A percentile compares a stretch with the other conserved stretches of the same genome.
phyloP scores from a whole-genome alignment of 1,139 yeast species.

The Protomyces inundatus region DNA sequence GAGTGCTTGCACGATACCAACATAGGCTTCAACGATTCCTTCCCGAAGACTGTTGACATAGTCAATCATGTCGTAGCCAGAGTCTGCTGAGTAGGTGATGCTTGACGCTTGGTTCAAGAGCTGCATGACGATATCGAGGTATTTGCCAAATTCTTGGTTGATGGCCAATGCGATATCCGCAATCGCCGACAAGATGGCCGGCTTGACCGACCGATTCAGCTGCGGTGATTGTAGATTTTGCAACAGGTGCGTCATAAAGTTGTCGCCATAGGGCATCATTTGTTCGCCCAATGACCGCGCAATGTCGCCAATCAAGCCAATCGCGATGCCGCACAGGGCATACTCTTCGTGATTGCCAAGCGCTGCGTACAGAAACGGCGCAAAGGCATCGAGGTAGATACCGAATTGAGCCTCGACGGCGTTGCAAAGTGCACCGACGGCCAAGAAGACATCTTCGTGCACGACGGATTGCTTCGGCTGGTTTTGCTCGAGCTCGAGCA shows the following conservation, averaged over 20 bases:
- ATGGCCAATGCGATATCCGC: conserved; percentile 93
- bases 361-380: conserved; percentile 75
- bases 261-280: conserved; percentile 68
- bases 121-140: conserved; percentile 71
- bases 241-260: conserved; percentile 78
- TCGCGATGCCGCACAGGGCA: conserved; percentile 79
- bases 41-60: conserved; percentile 69
- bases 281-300: conserved; percentile 80
- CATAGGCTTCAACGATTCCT: conserved; percentile 87
- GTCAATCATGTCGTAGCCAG: conserved; percentile 69
- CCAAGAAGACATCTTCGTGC: conserved; percentile 91
- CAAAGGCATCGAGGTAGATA: conserved; percentile 71
- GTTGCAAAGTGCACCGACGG: conserved; percentile 76
- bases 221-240: conserved; percentile 47
- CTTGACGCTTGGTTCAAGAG: conserved; percentile 58
- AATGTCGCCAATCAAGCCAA: conserved; percentile 94
- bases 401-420: conserved; percentile 66
- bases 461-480: conserved; percentile 64
- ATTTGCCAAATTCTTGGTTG: conserved; percentile 71
- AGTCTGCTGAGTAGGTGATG: conserved; percentile 48
- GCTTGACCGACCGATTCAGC: conserved; percentile 74
- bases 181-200: conserved; percentile 85
- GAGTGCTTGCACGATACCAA: conserved; percentile 87
- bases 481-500: conserved; percentile 62
- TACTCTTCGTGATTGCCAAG: conserved; percentile 69